Base-by-base conservation (phyloP, 2,329 filamentous ascomycete genomes). In the Sphaerostilbella broomeana region DNA sequence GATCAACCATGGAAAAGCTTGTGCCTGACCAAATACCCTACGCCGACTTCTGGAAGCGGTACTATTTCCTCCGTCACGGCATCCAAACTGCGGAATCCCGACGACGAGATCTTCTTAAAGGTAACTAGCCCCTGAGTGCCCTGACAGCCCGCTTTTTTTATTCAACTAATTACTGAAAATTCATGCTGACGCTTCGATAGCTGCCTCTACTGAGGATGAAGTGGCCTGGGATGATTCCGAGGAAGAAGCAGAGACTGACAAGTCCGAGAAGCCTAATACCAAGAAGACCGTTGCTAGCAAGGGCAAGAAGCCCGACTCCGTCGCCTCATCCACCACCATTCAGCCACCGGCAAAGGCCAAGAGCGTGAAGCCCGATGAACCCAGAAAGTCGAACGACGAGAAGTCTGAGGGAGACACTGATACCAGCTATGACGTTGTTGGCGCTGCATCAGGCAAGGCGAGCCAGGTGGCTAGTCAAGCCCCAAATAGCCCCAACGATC, bases 1-100 rank as follows among this genome's bases (percentile, higher is more conserved):
- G 89, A 51, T 65, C 73, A 18, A 88, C 88, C 0, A 97, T 98
- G 90, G 92, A 95, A 73, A 88, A 84, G 66, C 68, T 95, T 40
- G 92, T 98, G n/a, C 92, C 92, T 2, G 88, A 89, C 61, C 77
- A 79, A 51, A 86, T 95, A n/a, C 75, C 89, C 22, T 98, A 98
- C 55, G 74, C 70, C 37, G 77, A 84, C 37, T 98, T 98, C 60
- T 98, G 92, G 90, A 84, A 77, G 58, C 75, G 92, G 40, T 98
- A 98, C 64, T 97, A 97, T 61, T 98, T 95, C 68, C 67, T 97
- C 47, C 75, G 90, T 54, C 84, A 94, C 55, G 86, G 92, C 12
- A 84, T 98, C 47, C 90, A 97, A 67, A 89, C 85, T 18, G 89
- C 95, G 42, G 92, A 98, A 65, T 81, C 84, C 54, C 80, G 86